Evolutionary conservation across 140 eudicot species (phyloP).

Genomic region (Ambrosia hybrid): DNA sequence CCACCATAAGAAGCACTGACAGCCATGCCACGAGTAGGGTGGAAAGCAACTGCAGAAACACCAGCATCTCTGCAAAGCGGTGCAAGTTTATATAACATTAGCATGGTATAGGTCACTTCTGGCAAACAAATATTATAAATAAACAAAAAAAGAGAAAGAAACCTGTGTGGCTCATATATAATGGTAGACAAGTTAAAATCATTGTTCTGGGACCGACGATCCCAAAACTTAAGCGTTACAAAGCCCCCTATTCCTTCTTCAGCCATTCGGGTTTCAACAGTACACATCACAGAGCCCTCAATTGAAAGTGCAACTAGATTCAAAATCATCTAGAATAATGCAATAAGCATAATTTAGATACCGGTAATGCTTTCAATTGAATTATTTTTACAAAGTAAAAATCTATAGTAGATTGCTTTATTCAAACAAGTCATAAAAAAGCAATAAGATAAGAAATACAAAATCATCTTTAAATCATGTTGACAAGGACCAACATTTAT

Average conservation of each 20-base stretch:
- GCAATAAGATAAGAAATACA: background rate
- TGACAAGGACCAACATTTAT: background rate
- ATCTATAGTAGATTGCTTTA: too few species aligned
- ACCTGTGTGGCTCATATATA: slow-evolving; percentile 98
- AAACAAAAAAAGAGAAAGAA: slow-evolving; percentile 19
- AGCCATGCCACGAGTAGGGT: slow-evolving; percentile 72
- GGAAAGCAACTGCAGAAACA: slow-evolving; percentile 77
- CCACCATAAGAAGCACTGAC: slow-evolving; percentile 86
- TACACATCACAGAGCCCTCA: slow-evolving; percentile 84
- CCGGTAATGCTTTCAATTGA: background rate
- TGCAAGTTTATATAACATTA: slow-evolving; percentile 10
- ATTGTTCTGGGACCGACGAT: slow-evolving; percentile 52
- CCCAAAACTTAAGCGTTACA: slow-evolving; percentile 84
- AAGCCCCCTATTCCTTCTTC: slow-evolving; percentile 98
- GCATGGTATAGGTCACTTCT: background rate
- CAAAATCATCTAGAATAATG: slow-evolving; percentile 61
- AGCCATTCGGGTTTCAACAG: slow-evolving; percentile 80
- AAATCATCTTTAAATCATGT: background rate
- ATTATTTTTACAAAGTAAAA: too few species aligned
- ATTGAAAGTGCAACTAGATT: slow-evolving; percentile 71
- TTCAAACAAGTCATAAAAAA: background rate
- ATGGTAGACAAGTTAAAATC: slow-evolving; percentile 75
- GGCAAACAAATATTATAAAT: background rate
- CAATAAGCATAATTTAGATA: slow-evolving; percentile 5
- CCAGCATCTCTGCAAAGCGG: slow-evolving; percentile 60